Conservation (phyloP, 805 yeast genomes). For the Candida khao-thaluensis region DNA sequence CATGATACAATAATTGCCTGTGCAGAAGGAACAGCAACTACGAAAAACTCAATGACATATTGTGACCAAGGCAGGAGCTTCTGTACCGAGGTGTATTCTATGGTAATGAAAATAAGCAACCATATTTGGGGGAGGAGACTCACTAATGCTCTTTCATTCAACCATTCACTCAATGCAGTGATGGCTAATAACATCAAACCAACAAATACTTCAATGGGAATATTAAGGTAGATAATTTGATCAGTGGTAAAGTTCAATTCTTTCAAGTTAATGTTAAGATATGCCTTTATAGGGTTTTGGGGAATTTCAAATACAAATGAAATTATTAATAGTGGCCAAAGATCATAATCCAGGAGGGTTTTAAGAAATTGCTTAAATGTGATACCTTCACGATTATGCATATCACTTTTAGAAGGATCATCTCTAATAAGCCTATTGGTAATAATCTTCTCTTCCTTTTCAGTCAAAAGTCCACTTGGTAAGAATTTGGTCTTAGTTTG, state of each 20-base stretch:
- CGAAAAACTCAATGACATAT: slow-evolving; percentile 18
- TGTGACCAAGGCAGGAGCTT: slow-evolving; percentile 37
- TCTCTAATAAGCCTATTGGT: slow-evolving; percentile 27
- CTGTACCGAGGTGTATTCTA: slow-evolving; percentile 31
- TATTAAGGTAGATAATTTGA: slow-evolving; percentile 20
- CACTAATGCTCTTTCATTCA: slow-evolving; percentile 27
- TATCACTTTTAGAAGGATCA: slow-evolving; percentile 31
- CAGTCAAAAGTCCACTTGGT: slow-evolving; percentile 37
- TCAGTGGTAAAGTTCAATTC: slow-evolving; percentile 23
- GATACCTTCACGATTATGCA: slow-evolving; percentile 27
- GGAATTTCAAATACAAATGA: slow-evolving; percentile 16
- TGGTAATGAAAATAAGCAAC: slow-evolving; percentile 22
- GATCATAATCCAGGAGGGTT: slow-evolving; percentile 22
- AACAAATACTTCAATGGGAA: slow-evolving; percentile 27
- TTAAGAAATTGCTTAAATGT: slow-evolving; percentile 16
- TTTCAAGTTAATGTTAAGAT: slow-evolving; percentile 49
- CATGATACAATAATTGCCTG: slow-evolving; percentile 30
- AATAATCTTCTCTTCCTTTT: slow-evolving; percentile 24
- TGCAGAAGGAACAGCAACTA: slow-evolving; percentile 30
- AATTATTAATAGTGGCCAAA: slow-evolving; percentile 30
- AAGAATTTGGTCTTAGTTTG: slow-evolving; percentile 51
- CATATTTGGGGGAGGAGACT: background rate
- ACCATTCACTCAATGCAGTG: slow-evolving; percentile 36
- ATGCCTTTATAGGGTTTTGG: slow-evolving; percentile 22
- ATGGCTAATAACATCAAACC: slow-evolving; percentile 32